Percentiles rank a stretch among this genome's conserved stretches.
Evolutionary conservation across 2,329 filamentous ascomycete species (phyloP).

Genomic region (Cordyceps javanica): DNA sequence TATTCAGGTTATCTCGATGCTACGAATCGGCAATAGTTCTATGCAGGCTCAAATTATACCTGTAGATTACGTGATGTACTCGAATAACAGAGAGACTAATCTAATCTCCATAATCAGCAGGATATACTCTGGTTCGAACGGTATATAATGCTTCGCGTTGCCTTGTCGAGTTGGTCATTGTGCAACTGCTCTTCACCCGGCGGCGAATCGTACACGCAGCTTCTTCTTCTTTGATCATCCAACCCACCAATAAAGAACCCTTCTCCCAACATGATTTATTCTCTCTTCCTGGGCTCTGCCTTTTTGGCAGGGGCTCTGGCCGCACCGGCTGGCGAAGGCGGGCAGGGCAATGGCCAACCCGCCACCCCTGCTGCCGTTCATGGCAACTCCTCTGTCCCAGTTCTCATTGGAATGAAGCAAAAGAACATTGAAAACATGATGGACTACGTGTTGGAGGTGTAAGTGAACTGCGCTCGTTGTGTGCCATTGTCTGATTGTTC

Average conservation of each 20-base stretch:
- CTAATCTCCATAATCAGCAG: neutral
- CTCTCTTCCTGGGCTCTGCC: neutral
- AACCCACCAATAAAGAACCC: no score
- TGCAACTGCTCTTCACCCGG: neutral
- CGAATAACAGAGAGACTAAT: neutral
- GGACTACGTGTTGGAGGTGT: neutral
- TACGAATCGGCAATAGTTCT: no score
- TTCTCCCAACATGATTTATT: neutral
- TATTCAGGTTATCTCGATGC: no score
- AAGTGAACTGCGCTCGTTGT: neutral
- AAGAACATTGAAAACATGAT: neutral
- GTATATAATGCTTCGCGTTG: neutral
- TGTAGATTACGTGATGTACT: neutral
- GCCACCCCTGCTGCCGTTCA: neutral
- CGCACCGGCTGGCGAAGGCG: neutral
- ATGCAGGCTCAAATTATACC: no score
- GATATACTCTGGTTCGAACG: no score
- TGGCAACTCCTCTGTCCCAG: neutral
- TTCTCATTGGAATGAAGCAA: neutral
- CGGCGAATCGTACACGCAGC: neutral
- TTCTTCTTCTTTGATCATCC: neutral
- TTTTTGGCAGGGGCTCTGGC: neutral
- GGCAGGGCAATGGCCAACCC: neutral
- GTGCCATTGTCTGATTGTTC: neutral
- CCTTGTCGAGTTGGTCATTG: neutral